Conservation (phyloP, 2,329 filamentous ascomycete genomes). For the Pseudophaeomoniella oleicola region DNA sequence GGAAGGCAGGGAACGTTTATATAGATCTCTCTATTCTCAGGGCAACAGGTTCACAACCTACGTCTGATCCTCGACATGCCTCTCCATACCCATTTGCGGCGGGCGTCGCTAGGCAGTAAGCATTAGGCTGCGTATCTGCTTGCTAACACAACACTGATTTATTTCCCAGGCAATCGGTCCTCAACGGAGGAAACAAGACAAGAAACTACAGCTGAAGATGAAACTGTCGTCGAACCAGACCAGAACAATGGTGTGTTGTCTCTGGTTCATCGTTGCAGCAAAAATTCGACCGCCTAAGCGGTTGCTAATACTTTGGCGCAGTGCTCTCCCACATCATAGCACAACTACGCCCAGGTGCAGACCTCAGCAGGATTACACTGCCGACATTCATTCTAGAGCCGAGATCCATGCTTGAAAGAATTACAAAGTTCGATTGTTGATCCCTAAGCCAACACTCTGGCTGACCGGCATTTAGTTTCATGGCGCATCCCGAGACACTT, state of each 20-base stretch:
- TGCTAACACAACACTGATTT: constrained; percentile 1
- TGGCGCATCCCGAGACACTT: constrained; percentile 95
- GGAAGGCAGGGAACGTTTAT: too few relatives aligned
- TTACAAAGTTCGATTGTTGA: constrained; percentile 65
- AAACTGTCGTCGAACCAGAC: constrained; percentile 72
- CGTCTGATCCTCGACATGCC: background rate
- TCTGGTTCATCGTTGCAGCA: background rate
- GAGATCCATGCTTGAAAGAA: constrained; percentile 92
- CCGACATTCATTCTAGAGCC: constrained; percentile 98
- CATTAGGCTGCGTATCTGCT: too few relatives aligned
- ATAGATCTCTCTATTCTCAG: background rate
- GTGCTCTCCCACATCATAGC: constrained; percentile 96
- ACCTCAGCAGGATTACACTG: constrained; percentile 83
- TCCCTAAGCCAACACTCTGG: constrained; percentile 5
- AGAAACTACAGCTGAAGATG: constrained; percentile 43
- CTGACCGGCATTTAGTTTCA: constrained; percentile 53
- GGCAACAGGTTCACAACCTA: background rate
- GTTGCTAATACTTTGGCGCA: constrained; percentile 20
- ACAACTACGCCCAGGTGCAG: constrained; percentile 85
- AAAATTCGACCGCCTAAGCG: background rate
- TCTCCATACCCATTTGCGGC: background rate
- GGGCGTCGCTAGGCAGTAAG: background rate
- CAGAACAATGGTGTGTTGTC: constrained; percentile 74
- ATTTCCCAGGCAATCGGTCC: constrained; percentile 31
- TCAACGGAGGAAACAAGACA: constrained; percentile 40